A percentile compares a stretch with the other conserved stretches of the same genome.
phyloP scores from a whole-genome alignment of 768 basidiomycete genomes.

The Paxillus ammoniavirescens region DNA sequence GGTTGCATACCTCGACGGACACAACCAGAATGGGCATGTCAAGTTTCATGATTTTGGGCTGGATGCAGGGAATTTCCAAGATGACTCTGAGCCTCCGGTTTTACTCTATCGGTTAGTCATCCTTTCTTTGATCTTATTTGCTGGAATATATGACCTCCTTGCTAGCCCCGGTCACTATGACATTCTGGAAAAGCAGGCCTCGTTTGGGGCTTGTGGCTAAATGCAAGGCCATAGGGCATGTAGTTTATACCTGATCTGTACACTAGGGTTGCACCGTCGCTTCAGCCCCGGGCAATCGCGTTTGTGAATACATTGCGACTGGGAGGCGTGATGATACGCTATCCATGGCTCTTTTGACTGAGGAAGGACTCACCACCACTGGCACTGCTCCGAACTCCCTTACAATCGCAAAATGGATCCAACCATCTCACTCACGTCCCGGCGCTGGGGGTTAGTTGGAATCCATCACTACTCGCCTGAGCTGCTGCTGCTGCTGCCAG shows the following conservation, averaged over 20 bases:
- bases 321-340: not conserved
- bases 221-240: conserved; percentile 5
- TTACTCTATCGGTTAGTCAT: conserved; percentile 70
- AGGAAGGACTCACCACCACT: too few relatives aligned
- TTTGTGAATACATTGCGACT: not conserved
- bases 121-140: not conserved
- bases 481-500: too few relatives aligned
- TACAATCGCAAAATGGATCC: too few relatives aligned
- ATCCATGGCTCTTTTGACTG: too few relatives aligned
- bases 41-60: conserved; percentile 68
- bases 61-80: conserved; percentile 30
- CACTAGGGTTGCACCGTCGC: too few relatives aligned
- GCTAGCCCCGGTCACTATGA: conserved; percentile 87
- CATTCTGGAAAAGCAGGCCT: conserved; percentile 38
- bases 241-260: conserved; percentile 2
- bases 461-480: too few relatives aligned
- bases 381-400: too few relatives aligned
- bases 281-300: too few relatives aligned
- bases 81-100: conserved; percentile 51
- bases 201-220: not conserved
- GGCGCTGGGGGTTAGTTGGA: too few relatives aligned
- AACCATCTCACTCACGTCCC: too few relatives aligned
- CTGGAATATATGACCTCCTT: not conserved
- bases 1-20: conserved; percentile 82
- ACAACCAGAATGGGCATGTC: conserved; percentile 45